Evolutionary conservation across 192 early-diverging fungal species (phyloP).

Genomic region (Podila epicladia): DNA sequence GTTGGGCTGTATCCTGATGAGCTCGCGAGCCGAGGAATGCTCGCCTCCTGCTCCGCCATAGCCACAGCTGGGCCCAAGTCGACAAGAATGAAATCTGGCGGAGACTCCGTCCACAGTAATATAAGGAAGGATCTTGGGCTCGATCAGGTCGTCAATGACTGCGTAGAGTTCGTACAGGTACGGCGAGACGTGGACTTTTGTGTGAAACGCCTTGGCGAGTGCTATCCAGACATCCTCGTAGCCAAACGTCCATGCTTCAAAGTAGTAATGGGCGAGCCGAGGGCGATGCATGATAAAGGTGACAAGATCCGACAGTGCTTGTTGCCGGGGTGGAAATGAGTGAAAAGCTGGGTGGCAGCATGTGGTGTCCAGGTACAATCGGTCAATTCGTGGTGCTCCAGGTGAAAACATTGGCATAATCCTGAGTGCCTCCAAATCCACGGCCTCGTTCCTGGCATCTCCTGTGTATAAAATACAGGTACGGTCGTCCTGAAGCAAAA

Average conservation of each 20-base stretch:
- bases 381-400: conserved; percentile 34
- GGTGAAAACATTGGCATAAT: conserved; percentile 23
- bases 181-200: conserved; percentile 45
- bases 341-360: conserved; percentile 49
- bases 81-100: conserved; percentile 42
- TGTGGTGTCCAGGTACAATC: conserved; percentile 62
- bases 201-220: conserved; percentile 47
- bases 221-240: conserved; percentile 60
- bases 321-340: conserved; percentile 48
- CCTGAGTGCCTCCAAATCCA: conserved; percentile 19
- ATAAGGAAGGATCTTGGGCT: conserved; percentile 29
- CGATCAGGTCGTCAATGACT: conserved; percentile 38
- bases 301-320: conserved; percentile 32
- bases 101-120: conserved; percentile 22
- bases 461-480: conserved; percentile 43
- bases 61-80: conserved; percentile 29
- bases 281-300: conserved; percentile 37
- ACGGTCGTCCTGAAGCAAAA: conserved; percentile 38
- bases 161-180: conserved; percentile 36
- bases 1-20: conserved; percentile 47
- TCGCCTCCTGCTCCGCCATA: conserved; percentile 42
- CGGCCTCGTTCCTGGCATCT: conserved; percentile 30
- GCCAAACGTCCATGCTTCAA: conserved; percentile 58
- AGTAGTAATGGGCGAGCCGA: conserved; percentile 40
- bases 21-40: conserved; percentile 18